Percentiles rank a stretch among this genome's conserved stretches.
These are phyloP conservation scores for Glycine latifolia DNA, from an alignment of 306 rosid genomes.

Conservation along the genomic window DNA sequence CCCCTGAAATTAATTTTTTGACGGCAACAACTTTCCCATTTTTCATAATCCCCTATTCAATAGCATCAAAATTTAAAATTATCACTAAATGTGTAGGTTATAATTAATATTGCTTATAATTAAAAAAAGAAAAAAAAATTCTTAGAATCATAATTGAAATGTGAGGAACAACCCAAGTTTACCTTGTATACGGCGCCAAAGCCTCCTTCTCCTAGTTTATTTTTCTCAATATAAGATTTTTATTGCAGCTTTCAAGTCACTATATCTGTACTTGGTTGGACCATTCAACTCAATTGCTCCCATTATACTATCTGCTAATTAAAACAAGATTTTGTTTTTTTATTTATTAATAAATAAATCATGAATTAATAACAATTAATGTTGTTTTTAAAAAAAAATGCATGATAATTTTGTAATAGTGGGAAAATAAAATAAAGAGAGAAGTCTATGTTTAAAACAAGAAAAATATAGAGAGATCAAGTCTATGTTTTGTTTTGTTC, in stretches of 20 bases:
- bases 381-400: no score
- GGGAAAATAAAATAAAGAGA: no score
- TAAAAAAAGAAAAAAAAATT: not conserved
- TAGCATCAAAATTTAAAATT: not conserved
- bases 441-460: no score
- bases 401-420: no score
- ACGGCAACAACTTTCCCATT: constrained; percentile 70
- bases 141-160: not conserved
- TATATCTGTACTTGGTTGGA: constrained; percentile 56
- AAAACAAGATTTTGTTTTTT: not conserved
- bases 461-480: no score
- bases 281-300: constrained; percentile 72
- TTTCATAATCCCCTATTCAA: not conserved
- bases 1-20: constrained; percentile 58
- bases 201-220: constrained; percentile 74
- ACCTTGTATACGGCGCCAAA: constrained; percentile 79
- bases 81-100: not conserved
- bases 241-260: constrained; percentile 65
- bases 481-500: no score
- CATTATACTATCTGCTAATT: constrained; percentile 55
- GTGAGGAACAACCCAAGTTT: not conserved
- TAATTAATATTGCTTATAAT: not conserved
- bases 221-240: constrained; percentile 57
- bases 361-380: not conserved
- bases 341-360: not conserved